These are phyloP conservation scores for Marchantia polymorpha DNA, from an alignment of 225 moss, liverwort and hornwort species.

Conservation along the genomic window DNA sequence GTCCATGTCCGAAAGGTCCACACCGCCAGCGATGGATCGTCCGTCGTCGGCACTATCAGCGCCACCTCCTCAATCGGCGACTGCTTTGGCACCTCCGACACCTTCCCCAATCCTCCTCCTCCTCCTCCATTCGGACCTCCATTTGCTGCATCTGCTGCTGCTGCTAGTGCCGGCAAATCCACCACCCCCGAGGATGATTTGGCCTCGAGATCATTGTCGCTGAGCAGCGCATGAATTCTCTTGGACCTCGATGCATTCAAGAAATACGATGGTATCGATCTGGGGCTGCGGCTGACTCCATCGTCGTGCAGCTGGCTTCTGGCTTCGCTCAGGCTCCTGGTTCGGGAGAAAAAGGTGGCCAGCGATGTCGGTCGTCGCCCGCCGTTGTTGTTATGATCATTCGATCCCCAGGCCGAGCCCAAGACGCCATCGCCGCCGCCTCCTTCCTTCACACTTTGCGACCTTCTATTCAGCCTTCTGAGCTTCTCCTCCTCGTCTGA, in stretches of 20 bases:
- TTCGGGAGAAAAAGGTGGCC: background rate
- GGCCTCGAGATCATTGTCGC: too few relatives aligned
- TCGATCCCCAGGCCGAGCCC: background rate
- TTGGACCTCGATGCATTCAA: background rate
- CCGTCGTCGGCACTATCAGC: slow-evolving; percentile 31
- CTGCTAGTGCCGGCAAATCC: background rate
- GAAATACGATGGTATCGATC: background rate
- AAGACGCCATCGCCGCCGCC: too few relatives aligned
- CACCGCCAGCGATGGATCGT: slow-evolving; percentile 29
- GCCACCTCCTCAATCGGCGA: slow-evolving; percentile 37
- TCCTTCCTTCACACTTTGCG: slow-evolving; percentile 1
- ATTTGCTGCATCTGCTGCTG: background rate
- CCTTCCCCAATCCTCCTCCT: background rate
- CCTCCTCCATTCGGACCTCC: background rate
- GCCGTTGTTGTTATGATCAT: background rate
- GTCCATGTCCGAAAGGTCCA: slow-evolving; percentile 37
- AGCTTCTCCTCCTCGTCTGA: too few relatives aligned
- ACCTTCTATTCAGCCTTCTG: background rate
- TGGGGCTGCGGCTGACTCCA: background rate
- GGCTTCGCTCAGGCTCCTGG: slow-evolving; percentile 14
- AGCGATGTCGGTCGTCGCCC: background rate
- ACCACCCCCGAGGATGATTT: background rate
- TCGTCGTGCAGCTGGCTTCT: background rate
- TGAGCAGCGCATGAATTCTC: background rate
- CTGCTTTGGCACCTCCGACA: background rate